These are phyloP conservation scores for Colletotrichum sp. DNA, from an alignment of 2,329 filamentous ascomycete genomes.

Conservation along the genomic window DNA sequence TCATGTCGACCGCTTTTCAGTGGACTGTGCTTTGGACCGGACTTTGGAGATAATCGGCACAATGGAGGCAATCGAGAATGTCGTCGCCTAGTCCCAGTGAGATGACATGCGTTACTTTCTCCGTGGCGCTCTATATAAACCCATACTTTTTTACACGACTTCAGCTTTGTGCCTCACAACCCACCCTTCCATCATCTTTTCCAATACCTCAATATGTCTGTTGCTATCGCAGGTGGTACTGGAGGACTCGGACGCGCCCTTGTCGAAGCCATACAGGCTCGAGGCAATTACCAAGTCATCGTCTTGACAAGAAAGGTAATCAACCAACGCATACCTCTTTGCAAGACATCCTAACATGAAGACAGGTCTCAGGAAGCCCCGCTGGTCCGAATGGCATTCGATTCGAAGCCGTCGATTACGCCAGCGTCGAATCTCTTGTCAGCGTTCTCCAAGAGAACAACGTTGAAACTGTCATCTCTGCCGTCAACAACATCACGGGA, in stretches of 20 bases:
- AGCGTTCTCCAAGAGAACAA: slow-evolving; percentile 36
- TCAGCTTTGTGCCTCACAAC: not conserved
- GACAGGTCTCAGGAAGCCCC: slow-evolving; percentile 7
- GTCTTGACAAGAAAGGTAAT: slow-evolving; percentile 32
- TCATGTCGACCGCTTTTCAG: fast-evolving
- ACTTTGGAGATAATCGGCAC: not conserved
- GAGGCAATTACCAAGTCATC: slow-evolving; percentile 39
- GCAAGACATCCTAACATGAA: not conserved
- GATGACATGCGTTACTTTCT: not conserved
- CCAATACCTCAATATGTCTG: not conserved
- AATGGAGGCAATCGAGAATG: not conserved
- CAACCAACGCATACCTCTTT: too few relatives aligned
- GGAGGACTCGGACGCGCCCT: slow-evolving; percentile 48
- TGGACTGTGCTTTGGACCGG: fast-evolving
- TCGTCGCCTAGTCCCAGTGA: not conserved
- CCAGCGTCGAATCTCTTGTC: slow-evolving; percentile 22
- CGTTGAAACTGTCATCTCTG: slow-evolving; percentile 49
- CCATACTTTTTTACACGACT: not conserved
- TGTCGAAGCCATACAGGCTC: slow-evolving; percentile 45
- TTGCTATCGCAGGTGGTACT: slow-evolving; percentile 52
- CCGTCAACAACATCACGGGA: slow-evolving; percentile 32
- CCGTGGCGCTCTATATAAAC: not conserved
- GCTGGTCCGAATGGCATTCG: slow-evolving; percentile 23
- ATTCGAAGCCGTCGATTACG: slow-evolving; percentile 32
- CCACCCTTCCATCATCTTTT: not conserved